Percentiles rank a stretch among this genome's conserved stretches.
phyloP scores from a whole-genome alignment of 331 rosid genomes.

The Spiraea crenata region DNA sequence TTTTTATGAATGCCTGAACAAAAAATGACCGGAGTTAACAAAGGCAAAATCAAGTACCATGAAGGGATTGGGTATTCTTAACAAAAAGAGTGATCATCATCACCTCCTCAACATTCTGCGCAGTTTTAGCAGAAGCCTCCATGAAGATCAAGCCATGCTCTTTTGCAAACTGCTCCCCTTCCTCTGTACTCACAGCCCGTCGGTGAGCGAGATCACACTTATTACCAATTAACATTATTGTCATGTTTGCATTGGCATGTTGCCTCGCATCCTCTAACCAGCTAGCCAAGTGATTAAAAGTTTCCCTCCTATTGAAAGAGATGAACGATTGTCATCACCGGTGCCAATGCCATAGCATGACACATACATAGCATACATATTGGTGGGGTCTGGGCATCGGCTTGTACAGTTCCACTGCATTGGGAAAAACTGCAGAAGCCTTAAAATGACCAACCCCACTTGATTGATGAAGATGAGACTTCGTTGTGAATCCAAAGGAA shows the following conservation, averaged over 20 bases:
- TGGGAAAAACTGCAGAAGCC: neutral
- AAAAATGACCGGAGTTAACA: slow-evolving; percentile 8
- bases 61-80: slow-evolving; percentile 1
- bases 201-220: slow-evolving; percentile 98
- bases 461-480: neutral
- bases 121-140: slow-evolving; percentile 99
- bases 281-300: slow-evolving; percentile 97
- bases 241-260: slow-evolving; percentile 98
- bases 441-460: neutral
- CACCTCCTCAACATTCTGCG: slow-evolving; percentile 99
- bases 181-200: slow-evolving; percentile 98
- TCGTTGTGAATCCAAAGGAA: neutral
- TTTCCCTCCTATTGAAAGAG: slow-evolving; percentile 74
- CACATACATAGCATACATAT: neutral
- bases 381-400: neutral
- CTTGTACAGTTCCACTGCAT: neutral
- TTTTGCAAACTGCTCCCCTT: slow-evolving; percentile 98
- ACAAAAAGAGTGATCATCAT: neutral
- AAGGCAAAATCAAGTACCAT: slow-evolving; percentile 14
- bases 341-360: slow-evolving; percentile 2
- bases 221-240: slow-evolving; percentile 93
- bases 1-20: slow-evolving; percentile 86
- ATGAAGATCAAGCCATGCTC: slow-evolving; percentile 96
- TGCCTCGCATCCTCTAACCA: slow-evolving; percentile 99
- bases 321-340: slow-evolving; percentile 16